phyloP scores from a whole-genome alignment of 805 yeast genomes.

The Peterozyma toletana region DNA sequence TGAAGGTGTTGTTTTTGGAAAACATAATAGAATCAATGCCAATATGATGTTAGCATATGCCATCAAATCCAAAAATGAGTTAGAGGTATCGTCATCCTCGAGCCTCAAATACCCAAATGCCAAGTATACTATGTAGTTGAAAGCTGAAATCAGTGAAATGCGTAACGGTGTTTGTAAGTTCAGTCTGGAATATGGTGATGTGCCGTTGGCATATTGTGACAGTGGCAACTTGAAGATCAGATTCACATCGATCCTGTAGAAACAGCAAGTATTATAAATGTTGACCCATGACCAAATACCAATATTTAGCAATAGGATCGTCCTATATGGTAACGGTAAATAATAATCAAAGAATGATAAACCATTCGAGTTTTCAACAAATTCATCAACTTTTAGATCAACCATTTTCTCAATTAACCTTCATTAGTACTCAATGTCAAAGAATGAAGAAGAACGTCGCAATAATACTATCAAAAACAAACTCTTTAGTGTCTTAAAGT shows the following conservation, averaged over 20 bases:
- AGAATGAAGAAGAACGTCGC: no score
- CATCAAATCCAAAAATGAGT: constrained; percentile 22
- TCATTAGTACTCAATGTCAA: no score
- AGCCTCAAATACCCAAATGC: constrained; percentile 11
- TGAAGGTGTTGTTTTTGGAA: constrained; percentile 22
- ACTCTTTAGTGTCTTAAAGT: no score
- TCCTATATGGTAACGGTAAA: constrained; percentile 45
- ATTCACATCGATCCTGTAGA: constrained; percentile 35
- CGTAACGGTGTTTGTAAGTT: no score
- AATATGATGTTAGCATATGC: constrained; percentile 30
- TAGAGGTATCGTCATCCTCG: constrained; percentile 13
- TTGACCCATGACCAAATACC: constrained; percentile 51
- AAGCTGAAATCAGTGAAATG: constrained; percentile 12
- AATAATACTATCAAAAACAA: no score
- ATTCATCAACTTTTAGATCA: no score
- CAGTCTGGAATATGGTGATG: no score
- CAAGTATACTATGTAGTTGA: constrained; percentile 21
- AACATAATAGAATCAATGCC: constrained; percentile 27
- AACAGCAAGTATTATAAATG: constrained; percentile 31
- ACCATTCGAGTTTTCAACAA: no score
- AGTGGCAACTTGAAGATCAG: constrained; percentile 30
- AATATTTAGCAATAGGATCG: constrained; percentile 37
- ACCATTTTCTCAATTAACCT: no score
- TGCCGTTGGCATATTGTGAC: constrained; percentile 14
- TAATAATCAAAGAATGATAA: constrained; percentile 16